Percentiles rank a stretch among this genome's conserved stretches.
These are phyloP conservation scores for Acorus calamus DNA, from an alignment of 106 monocot genomes.

Conservation along the genomic window DNA sequence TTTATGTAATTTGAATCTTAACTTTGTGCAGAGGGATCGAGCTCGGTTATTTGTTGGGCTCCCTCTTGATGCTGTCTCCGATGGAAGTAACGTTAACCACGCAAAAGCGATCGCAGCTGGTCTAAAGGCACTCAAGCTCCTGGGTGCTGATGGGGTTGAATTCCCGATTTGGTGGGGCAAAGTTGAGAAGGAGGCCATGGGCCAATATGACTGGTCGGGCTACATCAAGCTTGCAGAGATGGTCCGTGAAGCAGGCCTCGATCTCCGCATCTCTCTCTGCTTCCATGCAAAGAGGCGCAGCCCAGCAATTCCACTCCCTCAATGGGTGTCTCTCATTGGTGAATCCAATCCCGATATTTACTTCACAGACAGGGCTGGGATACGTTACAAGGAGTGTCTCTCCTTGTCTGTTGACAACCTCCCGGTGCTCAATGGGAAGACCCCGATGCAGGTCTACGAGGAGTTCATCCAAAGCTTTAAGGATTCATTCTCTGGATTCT, in stretches of 20 bases:
- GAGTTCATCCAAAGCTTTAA: constrained; percentile 40
- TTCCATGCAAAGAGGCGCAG: constrained; percentile 15
- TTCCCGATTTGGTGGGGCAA: constrained; percentile 60
- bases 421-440: constrained; percentile 42
- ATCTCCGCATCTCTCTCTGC: constrained; percentile 35
- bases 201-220: constrained; percentile 28
- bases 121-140: constrained; percentile 55
- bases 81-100: constrained; percentile 40
- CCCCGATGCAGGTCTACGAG: constrained; percentile 35
- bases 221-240: constrained; percentile 36
- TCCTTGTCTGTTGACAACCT: constrained; percentile 58
- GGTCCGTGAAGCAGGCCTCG: constrained; percentile 49
- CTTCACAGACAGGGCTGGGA: constrained; percentile 39
- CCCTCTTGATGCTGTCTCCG: constrained; percentile 45
- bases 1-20: no score
- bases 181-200: constrained; percentile 34
- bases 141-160: constrained; percentile 63
- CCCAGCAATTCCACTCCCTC: constrained; percentile 30
- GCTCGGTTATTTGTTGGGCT: constrained; percentile 53
- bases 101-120: constrained; percentile 52
- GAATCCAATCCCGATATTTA: constrained; percentile 46
- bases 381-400: constrained; percentile 31
- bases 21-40: not conserved
- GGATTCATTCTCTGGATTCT: constrained; percentile 28
- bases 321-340: constrained; percentile 27